Evolutionary conservation across 805 yeast genomes (phyloP), one percentile per base, ranked within the genome.

Genomic region (Cephaloascus albidus): DNA sequence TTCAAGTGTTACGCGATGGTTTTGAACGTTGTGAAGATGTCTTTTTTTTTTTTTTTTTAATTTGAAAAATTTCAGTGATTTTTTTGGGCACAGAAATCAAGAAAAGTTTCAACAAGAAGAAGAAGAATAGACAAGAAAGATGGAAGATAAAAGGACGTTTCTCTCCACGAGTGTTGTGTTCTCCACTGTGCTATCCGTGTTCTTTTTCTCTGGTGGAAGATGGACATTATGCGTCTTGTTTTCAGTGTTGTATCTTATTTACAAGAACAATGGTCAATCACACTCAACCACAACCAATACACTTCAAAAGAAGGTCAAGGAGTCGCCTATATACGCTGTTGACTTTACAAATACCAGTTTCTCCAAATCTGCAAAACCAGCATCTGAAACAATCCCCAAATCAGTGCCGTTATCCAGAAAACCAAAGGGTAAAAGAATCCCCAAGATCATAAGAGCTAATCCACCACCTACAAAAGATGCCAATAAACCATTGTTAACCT

Each of bases 371-470:
- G 46, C 57, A 12, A 41, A 49, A 14, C 53, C 55, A 14, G 39
- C 40, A 31, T 28, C 38, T 31, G n/a, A n/a, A n/a, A 14, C 40
- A 36, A 36, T 35, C 46, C 6, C 28, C 28, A 23, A 23, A 12
- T 6, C 28, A 8, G 28, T 8, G 12, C 18, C 26, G 46, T 37
- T 50, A 17, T 41, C 48, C n/a, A 38, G 40, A 38, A 47, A 55
- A 32, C 32, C 48, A 5, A 51, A 51, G 37, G 45, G 52, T 1
- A 64, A 61, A 42, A 54, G 70, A 40, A 53, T 58, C 4, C 66
- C 75, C 8, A 70, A 67, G 45, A 49, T 70, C 18, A 55, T 72
- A 55, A 61, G 62, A 44, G 67, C 67, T 12, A 41, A 60, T 10
- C 63, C 60, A 40, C 60, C 60, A 3, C 41, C 48, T 10, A 40